Base-by-base conservation (phyloP, 371 early-diverging fungal genomes). In the Syncephalastrum sp. region DNA sequence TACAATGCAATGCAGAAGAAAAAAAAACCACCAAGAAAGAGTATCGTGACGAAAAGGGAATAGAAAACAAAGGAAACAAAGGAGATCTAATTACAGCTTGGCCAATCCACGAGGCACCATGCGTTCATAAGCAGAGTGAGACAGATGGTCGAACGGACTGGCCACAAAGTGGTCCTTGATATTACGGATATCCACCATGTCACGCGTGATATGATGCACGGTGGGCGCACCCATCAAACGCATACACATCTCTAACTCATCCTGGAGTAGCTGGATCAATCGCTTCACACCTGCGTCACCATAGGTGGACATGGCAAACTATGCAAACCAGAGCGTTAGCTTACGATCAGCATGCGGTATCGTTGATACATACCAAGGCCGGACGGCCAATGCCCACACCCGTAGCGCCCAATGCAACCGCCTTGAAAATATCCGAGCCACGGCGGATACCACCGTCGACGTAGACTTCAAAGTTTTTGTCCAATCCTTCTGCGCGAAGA, bases 311-410 rank as follows among this genome's bases (percentile, higher is more conserved):
- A 86, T 85, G 47, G 83, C 83, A 53, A 75, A 86, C 68, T 83
- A 69, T 24, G 38, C 19, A 38, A 42, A 44, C 49, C 15, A 49
- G 24, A 27, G 43, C 66, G 64, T 14, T 16, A 23, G 50, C 24
- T 24, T 25, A 24, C 15, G 25, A 68, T 64, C 64, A 87, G 68
- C 0, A 81, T 21, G 21, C 87, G 65, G 72, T 25, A 8, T 4
- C 10, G 12, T 29, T n/a, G 47, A 27, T 19, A 57, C 64, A 64
- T 74, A 70, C 74, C 64, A 93, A 47, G 82, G 79, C 58, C 73
- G 97, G 97, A 25, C 97, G 78, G 4, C 94, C 97, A 54, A 95
- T 78, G 53, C 92, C 93, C 38, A 96, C 95, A 14, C 90, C 95
- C 47, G 82, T 83, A 5, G 97, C 97, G 17, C 97, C 97, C 17